These are phyloP conservation scores for Diaporthe capsici DNA, from an alignment of 2,329 filamentous ascomycete genomes.

Conservation along the genomic window DNA sequence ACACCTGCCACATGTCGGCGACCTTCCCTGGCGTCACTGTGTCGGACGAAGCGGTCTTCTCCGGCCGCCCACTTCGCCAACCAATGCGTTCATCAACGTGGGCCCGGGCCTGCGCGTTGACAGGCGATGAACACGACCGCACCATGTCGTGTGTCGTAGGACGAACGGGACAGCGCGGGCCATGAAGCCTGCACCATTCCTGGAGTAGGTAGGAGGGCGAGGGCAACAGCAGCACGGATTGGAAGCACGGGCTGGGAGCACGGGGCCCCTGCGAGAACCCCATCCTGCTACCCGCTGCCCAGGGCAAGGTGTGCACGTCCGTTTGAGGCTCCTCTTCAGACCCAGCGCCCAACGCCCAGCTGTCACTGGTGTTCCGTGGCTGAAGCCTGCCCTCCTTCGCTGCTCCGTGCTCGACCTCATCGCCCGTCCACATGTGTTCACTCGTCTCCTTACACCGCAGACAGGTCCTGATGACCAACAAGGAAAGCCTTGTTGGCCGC, in stretches of 20 bases:
- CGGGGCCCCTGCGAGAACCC: background rate
- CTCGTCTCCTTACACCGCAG: background rate
- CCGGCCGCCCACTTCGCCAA: background rate
- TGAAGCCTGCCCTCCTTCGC: background rate
- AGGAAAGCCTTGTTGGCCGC: background rate
- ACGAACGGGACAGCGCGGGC: background rate
- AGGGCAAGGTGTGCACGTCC: slow-evolving; percentile 1
- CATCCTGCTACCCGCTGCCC: slow-evolving; percentile 1
- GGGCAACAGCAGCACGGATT: background rate
- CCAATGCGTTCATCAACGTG: background rate
- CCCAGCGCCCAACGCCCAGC: background rate
- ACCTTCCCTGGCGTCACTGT: background rate
- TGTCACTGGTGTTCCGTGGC: background rate
- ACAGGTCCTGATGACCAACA: background rate
- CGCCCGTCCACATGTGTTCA: background rate
- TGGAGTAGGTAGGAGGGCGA: background rate
- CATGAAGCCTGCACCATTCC: background rate
- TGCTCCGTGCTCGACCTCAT: slow-evolving; percentile 2
- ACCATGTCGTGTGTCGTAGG: background rate
- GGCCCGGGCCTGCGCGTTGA: background rate
- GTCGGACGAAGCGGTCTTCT: background rate
- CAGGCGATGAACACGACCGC: background rate
- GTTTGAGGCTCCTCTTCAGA: slow-evolving; percentile 9
- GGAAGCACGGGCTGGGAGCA: background rate
- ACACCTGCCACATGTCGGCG: background rate